Percentiles rank a stretch among this genome's conserved stretches.
These are phyloP conservation scores for Spatholobus suberectus DNA, from an alignment of 306 rosid species.

Conservation along the genomic window DNA sequence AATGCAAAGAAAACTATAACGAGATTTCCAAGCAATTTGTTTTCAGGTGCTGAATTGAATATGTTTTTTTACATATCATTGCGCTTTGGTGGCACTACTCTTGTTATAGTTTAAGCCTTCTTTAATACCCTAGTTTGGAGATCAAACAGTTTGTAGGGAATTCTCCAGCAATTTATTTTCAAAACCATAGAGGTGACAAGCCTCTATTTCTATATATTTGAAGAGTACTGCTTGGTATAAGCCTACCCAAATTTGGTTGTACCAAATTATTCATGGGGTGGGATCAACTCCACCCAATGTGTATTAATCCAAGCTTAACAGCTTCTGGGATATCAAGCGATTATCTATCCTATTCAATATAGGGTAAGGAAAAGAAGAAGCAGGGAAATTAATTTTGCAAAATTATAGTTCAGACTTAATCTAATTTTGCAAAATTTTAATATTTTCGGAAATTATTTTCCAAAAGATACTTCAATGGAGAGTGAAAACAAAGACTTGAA, in stretches of 20 bases:
- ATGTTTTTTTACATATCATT: neutral
- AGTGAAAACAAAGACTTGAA: no score
- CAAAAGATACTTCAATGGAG: no score
- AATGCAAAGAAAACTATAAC: neutral
- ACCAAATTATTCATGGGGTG: neutral
- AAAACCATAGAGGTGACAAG: neutral
- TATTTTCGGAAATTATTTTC: no score
- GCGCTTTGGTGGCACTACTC: constrained; percentile 15
- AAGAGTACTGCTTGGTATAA: neutral
- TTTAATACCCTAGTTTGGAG: neutral
- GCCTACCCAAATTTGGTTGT: neutral
- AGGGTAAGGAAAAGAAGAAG: neutral
- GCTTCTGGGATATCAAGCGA: neutral
- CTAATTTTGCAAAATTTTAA: no score
- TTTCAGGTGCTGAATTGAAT: no score
- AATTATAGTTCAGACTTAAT: no score
- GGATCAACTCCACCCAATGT: neutral
- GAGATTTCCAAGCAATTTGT: neutral
- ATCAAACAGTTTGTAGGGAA: neutral
- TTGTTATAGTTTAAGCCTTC: constrained; percentile 18
- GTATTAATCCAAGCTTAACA: constrained; percentile 9
- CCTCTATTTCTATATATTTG: neutral
- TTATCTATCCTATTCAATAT: neutral
- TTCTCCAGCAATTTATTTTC: neutral
- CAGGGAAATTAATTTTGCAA: no score